These are phyloP conservation scores for Pseudocercospora cruenta DNA, from an alignment of 2,329 filamentous ascomycete genomes.

Conservation along the genomic window DNA sequence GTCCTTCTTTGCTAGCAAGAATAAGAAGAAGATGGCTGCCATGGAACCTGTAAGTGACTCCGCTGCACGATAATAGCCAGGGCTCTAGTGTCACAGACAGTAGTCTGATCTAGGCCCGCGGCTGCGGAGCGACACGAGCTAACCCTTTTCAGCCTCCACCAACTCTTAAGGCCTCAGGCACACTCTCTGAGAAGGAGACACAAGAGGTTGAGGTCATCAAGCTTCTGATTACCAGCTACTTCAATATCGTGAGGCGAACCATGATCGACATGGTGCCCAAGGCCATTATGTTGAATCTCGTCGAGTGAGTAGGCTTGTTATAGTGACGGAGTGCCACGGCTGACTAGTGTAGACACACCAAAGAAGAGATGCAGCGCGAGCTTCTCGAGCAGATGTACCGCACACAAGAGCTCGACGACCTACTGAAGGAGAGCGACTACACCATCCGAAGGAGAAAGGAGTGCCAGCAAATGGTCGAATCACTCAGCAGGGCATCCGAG, in stretches of 20 bases:
- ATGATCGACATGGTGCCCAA: conserved; percentile 99
- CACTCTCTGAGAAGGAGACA: conserved; percentile 87
- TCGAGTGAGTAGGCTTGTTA: conserved; percentile 69
- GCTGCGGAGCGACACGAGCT: not conserved
- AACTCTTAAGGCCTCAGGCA: conserved; percentile 70
- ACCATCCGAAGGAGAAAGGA: conserved; percentile 93
- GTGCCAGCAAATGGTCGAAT: conserved; percentile 99
- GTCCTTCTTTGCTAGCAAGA: conserved; percentile 98
- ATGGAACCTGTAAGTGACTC: conserved; percentile 72
- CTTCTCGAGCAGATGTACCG: conserved; percentile 98
- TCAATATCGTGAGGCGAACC: conserved; percentile 95
- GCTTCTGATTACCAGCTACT: conserved; percentile 94
- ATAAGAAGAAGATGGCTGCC: conserved; percentile 99
- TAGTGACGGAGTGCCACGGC: too few species aligned
- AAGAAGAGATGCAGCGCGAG: conserved; percentile 98
- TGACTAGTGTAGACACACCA: conserved; percentile 69
- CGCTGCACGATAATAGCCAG: not conserved
- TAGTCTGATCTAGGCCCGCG: not conserved
- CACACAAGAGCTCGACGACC: conserved; percentile 82
- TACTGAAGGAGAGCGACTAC: conserved; percentile 98
- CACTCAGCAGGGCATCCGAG: conserved; percentile 77
- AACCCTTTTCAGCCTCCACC: not conserved
- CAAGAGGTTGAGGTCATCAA: conserved; percentile 99
- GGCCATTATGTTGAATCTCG: conserved; percentile 96
- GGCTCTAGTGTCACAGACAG: not conserved